Conservation (phyloP, 176 grass and related monocot species). For the Avena insularis region DNA sequence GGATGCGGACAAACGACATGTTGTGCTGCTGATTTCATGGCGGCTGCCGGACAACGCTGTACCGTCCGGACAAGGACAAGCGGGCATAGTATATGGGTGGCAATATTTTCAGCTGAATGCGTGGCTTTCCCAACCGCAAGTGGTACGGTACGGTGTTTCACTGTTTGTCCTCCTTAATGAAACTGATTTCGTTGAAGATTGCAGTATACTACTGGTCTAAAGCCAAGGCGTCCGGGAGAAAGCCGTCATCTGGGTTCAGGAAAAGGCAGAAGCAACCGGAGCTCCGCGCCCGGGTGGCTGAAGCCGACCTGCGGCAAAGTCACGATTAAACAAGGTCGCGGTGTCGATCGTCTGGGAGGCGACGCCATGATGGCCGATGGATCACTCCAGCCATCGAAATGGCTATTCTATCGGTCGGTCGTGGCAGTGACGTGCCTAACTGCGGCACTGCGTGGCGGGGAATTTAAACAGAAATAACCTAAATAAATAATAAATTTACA, state of each 20-base stretch:
- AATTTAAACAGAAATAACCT: too few species aligned
- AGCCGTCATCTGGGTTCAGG: neutral
- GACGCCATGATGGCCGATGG: slow-evolving; percentile 16
- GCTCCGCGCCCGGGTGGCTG: neutral
- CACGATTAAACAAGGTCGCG: neutral
- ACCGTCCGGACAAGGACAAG: slow-evolving; percentile 1
- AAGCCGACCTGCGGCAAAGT: neutral
- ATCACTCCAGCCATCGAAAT: neutral
- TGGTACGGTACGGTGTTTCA: neutral
- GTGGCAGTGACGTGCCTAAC: neutral
- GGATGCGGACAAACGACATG: slow-evolving; percentile 33
- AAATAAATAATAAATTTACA: too few species aligned
- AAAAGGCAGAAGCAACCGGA: slow-evolving; percentile 17
- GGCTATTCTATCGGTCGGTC: neutral
- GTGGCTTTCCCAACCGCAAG: neutral
- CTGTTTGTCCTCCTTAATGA: neutral
- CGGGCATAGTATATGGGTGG: neutral
- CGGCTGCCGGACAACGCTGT: slow-evolving; percentile 35
- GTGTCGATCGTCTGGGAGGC: neutral
- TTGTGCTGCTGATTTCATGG: slow-evolving; percentile 46
- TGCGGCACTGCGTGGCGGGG: neutral
- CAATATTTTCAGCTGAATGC: neutral
- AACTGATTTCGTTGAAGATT: neutral
- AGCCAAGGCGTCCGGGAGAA: neutral
- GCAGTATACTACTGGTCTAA: neutral